Percentiles rank a stretch among this genome's conserved stretches.
Conservation (phyloP, 768 basidiomycete species). For the Strobilomyces confusus region DNA sequence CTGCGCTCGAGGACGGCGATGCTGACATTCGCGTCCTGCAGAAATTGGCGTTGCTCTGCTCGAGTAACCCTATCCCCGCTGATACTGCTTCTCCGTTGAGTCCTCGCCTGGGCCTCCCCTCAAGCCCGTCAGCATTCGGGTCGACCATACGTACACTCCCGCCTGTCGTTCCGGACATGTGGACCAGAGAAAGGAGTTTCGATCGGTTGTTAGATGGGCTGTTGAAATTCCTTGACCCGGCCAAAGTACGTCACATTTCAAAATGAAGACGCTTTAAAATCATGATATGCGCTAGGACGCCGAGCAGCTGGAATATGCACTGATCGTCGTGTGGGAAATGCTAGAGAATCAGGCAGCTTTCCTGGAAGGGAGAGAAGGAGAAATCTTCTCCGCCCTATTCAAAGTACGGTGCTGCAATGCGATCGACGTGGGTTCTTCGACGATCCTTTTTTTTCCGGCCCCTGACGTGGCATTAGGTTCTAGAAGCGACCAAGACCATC, state of each 20-base stretch:
- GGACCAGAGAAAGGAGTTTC: slow-evolving; percentile 70
- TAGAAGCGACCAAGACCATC: slow-evolving; percentile 79
- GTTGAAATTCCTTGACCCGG: slow-evolving; percentile 56
- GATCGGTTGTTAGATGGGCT: slow-evolving; percentile 67
- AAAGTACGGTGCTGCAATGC: slow-evolving; percentile 70
- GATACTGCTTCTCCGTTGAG: slow-evolving; percentile 49
- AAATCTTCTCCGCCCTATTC: slow-evolving; percentile 69
- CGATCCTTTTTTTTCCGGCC: neutral
- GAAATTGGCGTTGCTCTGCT: slow-evolving; percentile 61
- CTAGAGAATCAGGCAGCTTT: slow-evolving; percentile 68
- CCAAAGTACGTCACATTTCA: slow-evolving; percentile 46
- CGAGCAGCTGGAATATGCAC: slow-evolving; percentile 68
- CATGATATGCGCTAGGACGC: slow-evolving; percentile 43
- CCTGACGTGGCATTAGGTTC: slow-evolving; percentile 46
- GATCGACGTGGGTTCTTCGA: slow-evolving; percentile 49
- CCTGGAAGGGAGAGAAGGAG: slow-evolving; percentile 77
- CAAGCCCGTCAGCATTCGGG: slow-evolving; percentile 56
- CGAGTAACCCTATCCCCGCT: slow-evolving; percentile 47
- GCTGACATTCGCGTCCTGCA: slow-evolving; percentile 56
- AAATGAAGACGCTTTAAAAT: neutral
- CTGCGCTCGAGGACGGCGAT: slow-evolving; percentile 48
- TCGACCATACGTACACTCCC: slow-evolving; percentile 36
- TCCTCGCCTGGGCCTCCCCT: slow-evolving; percentile 46
- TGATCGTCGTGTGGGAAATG: slow-evolving; percentile 83
- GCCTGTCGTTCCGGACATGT: slow-evolving; percentile 54